A percentile compares a stretch with the other conserved stretches of the same genome.
Evolutionary conservation across 345 rosid species (phyloP).

Genomic region (Lenwebbia sp.): DNA sequence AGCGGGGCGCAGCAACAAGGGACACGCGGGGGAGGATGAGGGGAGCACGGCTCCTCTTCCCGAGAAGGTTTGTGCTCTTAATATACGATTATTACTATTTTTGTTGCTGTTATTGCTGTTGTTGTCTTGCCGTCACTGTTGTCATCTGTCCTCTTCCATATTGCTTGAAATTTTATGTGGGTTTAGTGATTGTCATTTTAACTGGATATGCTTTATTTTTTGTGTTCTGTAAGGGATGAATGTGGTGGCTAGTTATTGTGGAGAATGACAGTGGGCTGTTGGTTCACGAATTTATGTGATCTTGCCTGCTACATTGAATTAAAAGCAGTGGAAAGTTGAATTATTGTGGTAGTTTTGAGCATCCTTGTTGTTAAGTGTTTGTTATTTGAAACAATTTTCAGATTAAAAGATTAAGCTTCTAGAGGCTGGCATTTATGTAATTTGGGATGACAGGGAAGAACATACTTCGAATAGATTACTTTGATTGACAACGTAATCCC

Average conservation of each 20-base stretch:
- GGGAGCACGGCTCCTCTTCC: slow-evolving; percentile 43
- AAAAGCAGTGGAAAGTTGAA: not conserved
- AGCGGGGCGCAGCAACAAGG: slow-evolving; percentile 28
- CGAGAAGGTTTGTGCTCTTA: slow-evolving; percentile 26
- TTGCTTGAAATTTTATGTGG: not conserved
- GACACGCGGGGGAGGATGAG: slow-evolving; percentile 42
- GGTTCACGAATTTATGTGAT: not conserved
- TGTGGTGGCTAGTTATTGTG: not conserved
- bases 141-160: not conserved
- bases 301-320: not conserved
- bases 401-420: not conserved
- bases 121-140: not conserved
- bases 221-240: not conserved
- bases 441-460: not conserved
- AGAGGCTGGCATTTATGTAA: not conserved
- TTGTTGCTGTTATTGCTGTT: not conserved
- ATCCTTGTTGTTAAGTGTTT: not conserved
- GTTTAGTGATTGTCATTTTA: not conserved
- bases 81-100: not conserved
- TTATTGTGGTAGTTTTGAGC: not conserved
- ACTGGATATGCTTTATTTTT: not conserved
- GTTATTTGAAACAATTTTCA: not conserved
- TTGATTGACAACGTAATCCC: not conserved
- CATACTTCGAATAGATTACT: not conserved
- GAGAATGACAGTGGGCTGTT: not conserved